These are phyloP conservation scores for Osmanthus fragrans DNA, from an alignment of 257 asterid genomes.

Conservation along the genomic window DNA sequence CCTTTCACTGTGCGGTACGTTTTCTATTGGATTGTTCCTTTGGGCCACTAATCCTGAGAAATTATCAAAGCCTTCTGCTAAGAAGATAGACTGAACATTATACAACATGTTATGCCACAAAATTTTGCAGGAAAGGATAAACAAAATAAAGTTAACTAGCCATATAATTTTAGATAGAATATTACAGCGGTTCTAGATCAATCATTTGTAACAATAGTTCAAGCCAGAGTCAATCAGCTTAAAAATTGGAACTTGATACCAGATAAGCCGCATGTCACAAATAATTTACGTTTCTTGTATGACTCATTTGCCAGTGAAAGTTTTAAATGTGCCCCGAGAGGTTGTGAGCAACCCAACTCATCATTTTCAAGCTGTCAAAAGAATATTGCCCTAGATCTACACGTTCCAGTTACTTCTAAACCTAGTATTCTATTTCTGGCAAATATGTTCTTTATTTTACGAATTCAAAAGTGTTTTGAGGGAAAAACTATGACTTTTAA, in stretches of 20 bases:
- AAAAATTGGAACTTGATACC: neutral
- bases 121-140: neutral
- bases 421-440: neutral
- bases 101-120: neutral
- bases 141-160: neutral
- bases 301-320: neutral
- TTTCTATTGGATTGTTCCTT: slow-evolving; percentile 22
- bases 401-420: neutral
- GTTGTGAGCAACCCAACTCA: neutral
- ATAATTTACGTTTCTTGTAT: neutral
- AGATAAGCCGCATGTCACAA: neutral
- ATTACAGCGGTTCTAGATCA: neutral
- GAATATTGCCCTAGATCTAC: neutral
- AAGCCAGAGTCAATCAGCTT: neutral
- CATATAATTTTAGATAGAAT: neutral
- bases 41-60: slow-evolving; percentile 26
- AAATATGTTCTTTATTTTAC: neutral
- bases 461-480: neutral
- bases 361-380: neutral
- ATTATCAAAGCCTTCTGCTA: slow-evolving; percentile 57
- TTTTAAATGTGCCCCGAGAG: neutral
- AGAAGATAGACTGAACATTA: slow-evolving; percentile 22
- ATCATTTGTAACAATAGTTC: neutral
- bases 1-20: slow-evolving; percentile 3
- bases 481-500: neutral